Percentiles rank a stretch among this genome's conserved stretches.
phyloP scores from a whole-genome alignment of 345 rosid species.

The Trapa incisa region DNA sequence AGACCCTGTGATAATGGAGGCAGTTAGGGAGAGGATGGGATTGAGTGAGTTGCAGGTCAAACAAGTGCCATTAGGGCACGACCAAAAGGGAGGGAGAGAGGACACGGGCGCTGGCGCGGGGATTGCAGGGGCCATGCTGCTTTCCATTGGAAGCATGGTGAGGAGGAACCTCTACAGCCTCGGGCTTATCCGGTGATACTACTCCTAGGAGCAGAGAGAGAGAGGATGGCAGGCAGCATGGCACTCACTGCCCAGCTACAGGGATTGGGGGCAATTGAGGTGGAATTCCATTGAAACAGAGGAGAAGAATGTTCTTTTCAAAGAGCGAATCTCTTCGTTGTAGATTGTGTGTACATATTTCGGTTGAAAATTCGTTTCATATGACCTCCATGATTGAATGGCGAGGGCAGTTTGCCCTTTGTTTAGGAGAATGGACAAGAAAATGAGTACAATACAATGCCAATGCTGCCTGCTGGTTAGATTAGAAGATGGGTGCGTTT shows the following conservation, averaged over 20 bases:
- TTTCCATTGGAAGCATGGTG: constrained; percentile 73
- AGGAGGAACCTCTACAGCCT: constrained; percentile 76
- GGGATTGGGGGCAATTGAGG: no score
- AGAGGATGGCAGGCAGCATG: background rate
- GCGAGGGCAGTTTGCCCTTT: no score
- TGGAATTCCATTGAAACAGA: no score
- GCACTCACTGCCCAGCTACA: background rate
- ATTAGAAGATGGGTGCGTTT: no score
- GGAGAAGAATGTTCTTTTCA: no score
- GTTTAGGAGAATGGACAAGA: no score
- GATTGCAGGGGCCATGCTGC: constrained; percentile 64
- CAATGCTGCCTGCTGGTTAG: no score
- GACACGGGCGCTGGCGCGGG: constrained; percentile 23
- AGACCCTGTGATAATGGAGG: constrained; percentile 24
- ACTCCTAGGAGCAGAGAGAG: background rate
- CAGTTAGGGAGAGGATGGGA: constrained; percentile 28
- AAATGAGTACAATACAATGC: no score
- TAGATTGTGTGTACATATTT: no score
- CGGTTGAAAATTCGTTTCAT: no score
- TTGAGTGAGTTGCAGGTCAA: constrained; percentile 23
- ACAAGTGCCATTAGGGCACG: constrained; percentile 25
- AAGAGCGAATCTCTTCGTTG: no score
- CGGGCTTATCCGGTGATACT: constrained; percentile 76
- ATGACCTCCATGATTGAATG: no score
- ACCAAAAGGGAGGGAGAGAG: constrained; percentile 17